Evolutionary conservation across 805 yeast species (phyloP).

Genomic region (Huiozyma sinensis): DNA sequence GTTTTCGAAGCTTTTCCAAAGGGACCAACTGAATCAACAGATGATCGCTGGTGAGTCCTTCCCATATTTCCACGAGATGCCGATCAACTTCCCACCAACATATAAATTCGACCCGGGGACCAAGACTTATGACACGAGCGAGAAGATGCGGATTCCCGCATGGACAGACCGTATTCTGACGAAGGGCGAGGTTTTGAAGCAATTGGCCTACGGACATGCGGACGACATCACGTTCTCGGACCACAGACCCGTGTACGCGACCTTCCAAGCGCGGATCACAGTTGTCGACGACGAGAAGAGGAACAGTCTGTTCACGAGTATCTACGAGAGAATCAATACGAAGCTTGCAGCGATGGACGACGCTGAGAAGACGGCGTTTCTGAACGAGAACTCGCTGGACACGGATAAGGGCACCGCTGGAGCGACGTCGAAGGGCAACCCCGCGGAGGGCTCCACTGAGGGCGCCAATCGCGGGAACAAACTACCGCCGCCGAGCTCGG

Average conservation of each 20-base stretch:
- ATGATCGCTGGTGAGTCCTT: constrained; percentile 68
- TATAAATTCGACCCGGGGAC: constrained; percentile 90
- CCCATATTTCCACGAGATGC: constrained; percentile 73
- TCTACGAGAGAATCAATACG: constrained; percentile 43
- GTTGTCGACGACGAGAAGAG: constrained; percentile 51
- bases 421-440: constrained; percentile 1
- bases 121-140: constrained; percentile 72
- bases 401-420: neutral
- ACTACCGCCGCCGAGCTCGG: constrained; percentile 86
- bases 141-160: constrained; percentile 87
- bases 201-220: constrained; percentile 48
- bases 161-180: constrained; percentile 92
- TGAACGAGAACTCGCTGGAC: constrained; percentile 22
- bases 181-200: constrained; percentile 48
- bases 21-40: constrained; percentile 72
- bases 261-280: constrained; percentile 51
- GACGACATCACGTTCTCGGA: constrained; percentile 62
- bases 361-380: constrained; percentile 42
- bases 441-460: neutral
- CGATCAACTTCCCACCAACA: constrained; percentile 77
- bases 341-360: constrained; percentile 32
- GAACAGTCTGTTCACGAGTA: constrained; percentile 39
- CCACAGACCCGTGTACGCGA: constrained; percentile 81
- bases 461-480: constrained; percentile 4
- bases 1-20: constrained; percentile 44